phyloP scores from a whole-genome alignment of 2,329 filamentous ascomycete species.

The Ophiocordyceps sinensis region DNA sequence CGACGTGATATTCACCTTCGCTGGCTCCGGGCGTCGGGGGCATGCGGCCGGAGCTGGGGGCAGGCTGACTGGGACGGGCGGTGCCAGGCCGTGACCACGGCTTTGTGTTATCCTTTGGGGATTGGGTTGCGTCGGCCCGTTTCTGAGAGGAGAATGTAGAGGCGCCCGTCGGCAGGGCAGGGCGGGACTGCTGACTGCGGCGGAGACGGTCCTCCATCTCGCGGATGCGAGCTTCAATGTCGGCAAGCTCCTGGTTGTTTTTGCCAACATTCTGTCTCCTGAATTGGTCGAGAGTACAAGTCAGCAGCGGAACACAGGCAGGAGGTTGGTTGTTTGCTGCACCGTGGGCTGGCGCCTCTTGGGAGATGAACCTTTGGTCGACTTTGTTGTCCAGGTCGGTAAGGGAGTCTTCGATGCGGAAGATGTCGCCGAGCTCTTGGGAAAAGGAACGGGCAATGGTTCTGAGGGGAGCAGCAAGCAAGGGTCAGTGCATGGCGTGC shows the following conservation, averaged over 20 bases:
- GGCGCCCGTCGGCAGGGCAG: slow-evolving; percentile 5
- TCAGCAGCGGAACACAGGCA: background rate
- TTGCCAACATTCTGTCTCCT: slow-evolving; percentile 69
- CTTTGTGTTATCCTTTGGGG: slow-evolving; percentile 17
- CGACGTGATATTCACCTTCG: slow-evolving; percentile 40
- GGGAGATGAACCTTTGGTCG: slow-evolving; percentile 57
- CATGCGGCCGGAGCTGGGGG: slow-evolving; percentile 40
- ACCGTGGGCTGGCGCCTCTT: background rate
- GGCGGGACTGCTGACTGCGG: slow-evolving; percentile 11
- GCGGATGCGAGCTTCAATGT: slow-evolving; percentile 68
- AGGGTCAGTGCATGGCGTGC: slow-evolving; percentile 1
- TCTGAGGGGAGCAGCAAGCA: slow-evolving; percentile 27
- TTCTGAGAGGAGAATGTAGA: slow-evolving; percentile 4
- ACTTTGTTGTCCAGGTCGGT: slow-evolving; percentile 62
- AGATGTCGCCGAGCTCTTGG: slow-evolving; percentile 72
- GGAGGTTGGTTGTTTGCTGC: background rate
- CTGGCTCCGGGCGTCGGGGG: slow-evolving; percentile 45
- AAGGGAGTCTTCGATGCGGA: slow-evolving; percentile 70
- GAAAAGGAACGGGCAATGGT: slow-evolving; percentile 83
- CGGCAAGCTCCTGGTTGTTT: slow-evolving; percentile 68
- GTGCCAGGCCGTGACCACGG: slow-evolving; percentile 39
- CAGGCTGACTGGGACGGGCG: slow-evolving; percentile 33
- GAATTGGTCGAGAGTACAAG: slow-evolving; percentile 2
- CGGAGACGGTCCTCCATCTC: slow-evolving; percentile 72
- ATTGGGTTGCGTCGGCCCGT: slow-evolving; percentile 1